Percentiles rank a stretch among this genome's conserved stretches.
These are phyloP conservation scores for Fragosphaeria purpurea DNA, from an alignment of 2,329 filamentous ascomycete species.

Conservation along the genomic window DNA sequence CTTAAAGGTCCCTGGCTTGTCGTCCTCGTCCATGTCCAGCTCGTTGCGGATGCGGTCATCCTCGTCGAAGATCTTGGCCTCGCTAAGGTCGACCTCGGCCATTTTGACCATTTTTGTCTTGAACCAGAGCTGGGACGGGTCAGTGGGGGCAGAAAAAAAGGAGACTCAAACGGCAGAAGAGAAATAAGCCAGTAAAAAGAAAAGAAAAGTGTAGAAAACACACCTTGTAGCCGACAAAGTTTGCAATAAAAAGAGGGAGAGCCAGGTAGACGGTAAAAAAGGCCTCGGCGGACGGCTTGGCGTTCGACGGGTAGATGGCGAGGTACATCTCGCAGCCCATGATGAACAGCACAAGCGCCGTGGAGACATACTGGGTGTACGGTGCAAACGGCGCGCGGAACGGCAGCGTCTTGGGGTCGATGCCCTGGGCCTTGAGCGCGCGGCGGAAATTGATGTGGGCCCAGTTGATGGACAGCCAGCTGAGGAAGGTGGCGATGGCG, in stretches of 20 bases:
- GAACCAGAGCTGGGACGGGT: not conserved
- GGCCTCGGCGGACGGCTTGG: slow-evolving; percentile 50
- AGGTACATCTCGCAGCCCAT: slow-evolving; percentile 48
- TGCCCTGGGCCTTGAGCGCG: slow-evolving; percentile 42
- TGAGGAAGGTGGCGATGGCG: slow-evolving; percentile 58
- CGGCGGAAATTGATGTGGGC: slow-evolving; percentile 57
- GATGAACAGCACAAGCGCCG: slow-evolving; percentile 34
- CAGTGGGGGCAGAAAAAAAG: not conserved
- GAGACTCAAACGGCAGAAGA: no score
- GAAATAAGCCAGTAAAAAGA: no score
- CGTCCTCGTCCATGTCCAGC: not conserved
- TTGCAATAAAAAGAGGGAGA: slow-evolving; percentile 36
- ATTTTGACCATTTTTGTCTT: slow-evolving; percentile 42
- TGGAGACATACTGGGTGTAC: slow-evolving; percentile 23
- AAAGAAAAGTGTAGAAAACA: slow-evolving; percentile 31
- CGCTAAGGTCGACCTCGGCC: slow-evolving; percentile 38
- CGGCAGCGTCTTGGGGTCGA: slow-evolving; percentile 46
- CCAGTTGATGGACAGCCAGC: slow-evolving; percentile 55
- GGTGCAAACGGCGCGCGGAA: slow-evolving; percentile 31
- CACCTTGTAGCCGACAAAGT: slow-evolving; percentile 55
- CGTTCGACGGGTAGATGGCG: slow-evolving; percentile 30
- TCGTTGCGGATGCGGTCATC: not conserved
- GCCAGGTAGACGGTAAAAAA: slow-evolving; percentile 49
- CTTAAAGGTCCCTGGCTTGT: no score
- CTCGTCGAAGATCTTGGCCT: slow-evolving; percentile 2